Percentiles rank a stretch among this genome's conserved stretches.
phyloP scores from a whole-genome alignment of 2,329 filamentous ascomycete species.

The Claviceps digitariae region DNA sequence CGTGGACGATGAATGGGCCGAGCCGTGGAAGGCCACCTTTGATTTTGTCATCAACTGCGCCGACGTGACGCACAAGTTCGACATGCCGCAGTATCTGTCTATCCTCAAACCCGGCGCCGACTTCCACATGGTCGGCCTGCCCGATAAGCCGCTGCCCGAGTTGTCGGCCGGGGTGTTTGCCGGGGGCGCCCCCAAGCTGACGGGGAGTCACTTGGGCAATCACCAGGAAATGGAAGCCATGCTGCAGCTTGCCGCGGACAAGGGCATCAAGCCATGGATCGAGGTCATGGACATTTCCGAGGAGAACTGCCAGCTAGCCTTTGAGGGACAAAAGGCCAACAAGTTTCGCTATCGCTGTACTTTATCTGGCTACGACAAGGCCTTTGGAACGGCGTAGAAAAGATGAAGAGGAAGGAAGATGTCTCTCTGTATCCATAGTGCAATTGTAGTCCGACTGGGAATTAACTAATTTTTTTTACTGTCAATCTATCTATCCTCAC shows the following conservation, averaged over 20 bases:
- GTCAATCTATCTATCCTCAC: no score
- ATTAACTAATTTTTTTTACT: no score
- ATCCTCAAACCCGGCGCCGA: slow-evolving; percentile 38
- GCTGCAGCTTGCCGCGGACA: slow-evolving; percentile 41
- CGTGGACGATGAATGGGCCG: slow-evolving; percentile 40
- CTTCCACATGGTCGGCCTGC: slow-evolving; percentile 46
- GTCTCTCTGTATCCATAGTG: no score
- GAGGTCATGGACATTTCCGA: slow-evolving; percentile 52
- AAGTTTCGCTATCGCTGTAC: slow-evolving; percentile 63
- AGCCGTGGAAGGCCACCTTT: slow-evolving; percentile 36
- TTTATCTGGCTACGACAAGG: slow-evolving; percentile 53
- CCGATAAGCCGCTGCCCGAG: slow-evolving; percentile 32
- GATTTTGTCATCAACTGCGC: slow-evolving; percentile 38
- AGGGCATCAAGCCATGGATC: slow-evolving; percentile 42
- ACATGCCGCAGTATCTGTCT: slow-evolving; percentile 36
- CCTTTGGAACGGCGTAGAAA: slow-evolving; percentile 25
- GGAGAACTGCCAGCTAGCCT: slow-evolving; percentile 54
- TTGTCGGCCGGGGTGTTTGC: slow-evolving; percentile 29
- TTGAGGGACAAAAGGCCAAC: slow-evolving; percentile 55
- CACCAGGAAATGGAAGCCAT: slow-evolving; percentile 46
- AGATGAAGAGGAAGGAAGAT: no score
- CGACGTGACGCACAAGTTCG: slow-evolving; percentile 38
- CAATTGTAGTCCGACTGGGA: no score
- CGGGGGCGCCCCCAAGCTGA: slow-evolving; percentile 38
- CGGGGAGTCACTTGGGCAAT: slow-evolving; percentile 46